phyloP scores from a whole-genome alignment of 208 protist species.

The Tritrichomonas musculus region DNA sequence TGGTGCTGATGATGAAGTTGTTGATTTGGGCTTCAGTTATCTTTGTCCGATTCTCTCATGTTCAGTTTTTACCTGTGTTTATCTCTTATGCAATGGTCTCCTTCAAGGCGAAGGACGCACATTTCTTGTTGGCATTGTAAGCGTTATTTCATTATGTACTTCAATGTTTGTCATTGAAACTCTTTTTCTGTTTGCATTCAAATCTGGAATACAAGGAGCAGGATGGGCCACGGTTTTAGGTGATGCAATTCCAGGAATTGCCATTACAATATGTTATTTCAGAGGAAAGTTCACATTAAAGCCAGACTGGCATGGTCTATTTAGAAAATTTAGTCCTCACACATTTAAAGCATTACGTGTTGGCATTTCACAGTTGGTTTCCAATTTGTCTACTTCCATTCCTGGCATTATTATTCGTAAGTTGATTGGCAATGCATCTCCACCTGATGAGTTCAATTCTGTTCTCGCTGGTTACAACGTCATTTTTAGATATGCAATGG shows the following conservation, averaged over 20 bases:
- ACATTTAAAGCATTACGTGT: not conserved
- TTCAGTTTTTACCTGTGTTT: not conserved
- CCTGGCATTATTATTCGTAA: not conserved
- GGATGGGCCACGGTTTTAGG: not conserved
- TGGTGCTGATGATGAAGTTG: not conserved
- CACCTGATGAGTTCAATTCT: not conserved
- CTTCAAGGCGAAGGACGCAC: slow-evolving; percentile 7
- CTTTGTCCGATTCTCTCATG: not conserved
- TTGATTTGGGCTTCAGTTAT: not conserved
- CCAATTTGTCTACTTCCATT: not conserved
- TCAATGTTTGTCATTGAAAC: not conserved
- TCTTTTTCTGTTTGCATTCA: not conserved
- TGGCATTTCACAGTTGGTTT: not conserved
- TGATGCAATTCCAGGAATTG: not conserved
- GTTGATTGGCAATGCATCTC: not conserved
- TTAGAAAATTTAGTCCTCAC: not conserved
- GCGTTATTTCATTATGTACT: too few species aligned
- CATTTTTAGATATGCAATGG: not conserved
- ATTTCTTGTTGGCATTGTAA: not conserved
- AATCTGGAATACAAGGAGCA: not conserved
- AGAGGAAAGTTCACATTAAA: not conserved
- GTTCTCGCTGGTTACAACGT: not conserved
- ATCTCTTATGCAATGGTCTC: not conserved
- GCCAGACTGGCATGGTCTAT: not conserved
- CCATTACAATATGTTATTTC: not conserved